These are phyloP conservation scores for Talaromyces liani DNA, from an alignment of 495 filamentous ascomycete species.

Conservation along the genomic window DNA sequence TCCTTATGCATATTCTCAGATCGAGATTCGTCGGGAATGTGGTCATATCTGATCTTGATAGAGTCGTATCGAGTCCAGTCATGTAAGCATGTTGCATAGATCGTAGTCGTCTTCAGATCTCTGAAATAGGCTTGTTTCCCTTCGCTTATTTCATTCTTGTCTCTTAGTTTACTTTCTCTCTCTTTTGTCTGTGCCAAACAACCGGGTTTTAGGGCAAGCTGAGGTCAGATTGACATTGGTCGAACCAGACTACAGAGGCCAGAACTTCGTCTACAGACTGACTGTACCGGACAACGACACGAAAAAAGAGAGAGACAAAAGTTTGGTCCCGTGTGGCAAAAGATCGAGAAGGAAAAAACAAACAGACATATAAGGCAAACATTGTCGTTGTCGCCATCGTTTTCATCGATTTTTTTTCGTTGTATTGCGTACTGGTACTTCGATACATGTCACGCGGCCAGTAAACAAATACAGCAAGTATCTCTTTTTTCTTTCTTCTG, in stretches of 20 bases:
- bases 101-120: not conserved
- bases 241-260: conserved; percentile 2
- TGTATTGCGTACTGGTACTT: not conserved
- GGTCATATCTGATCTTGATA: not conserved
- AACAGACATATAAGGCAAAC: not conserved
- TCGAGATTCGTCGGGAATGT: not conserved
- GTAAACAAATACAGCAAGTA: not conserved
- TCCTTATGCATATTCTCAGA: not conserved
- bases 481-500: not conserved
- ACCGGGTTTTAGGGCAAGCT: not conserved
- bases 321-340: not conserved
- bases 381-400: not conserved
- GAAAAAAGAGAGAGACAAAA: not conserved
- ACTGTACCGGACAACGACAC: not conserved
- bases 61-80: not conserved
- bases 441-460: not conserved
- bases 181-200: not conserved
- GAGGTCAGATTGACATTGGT: not conserved
- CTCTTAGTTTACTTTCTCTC: not conserved
- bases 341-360: not conserved
- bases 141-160: not conserved
- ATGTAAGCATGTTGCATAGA: not conserved
- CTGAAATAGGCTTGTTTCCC: not conserved
- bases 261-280: not conserved
- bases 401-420: not conserved